A percentile compares a stretch with the other conserved stretches of the same genome.
These are phyloP conservation scores for Cytidiella melzeri DNA, from an alignment of 768 basidiomycete genomes.

Conservation along the genomic window DNA sequence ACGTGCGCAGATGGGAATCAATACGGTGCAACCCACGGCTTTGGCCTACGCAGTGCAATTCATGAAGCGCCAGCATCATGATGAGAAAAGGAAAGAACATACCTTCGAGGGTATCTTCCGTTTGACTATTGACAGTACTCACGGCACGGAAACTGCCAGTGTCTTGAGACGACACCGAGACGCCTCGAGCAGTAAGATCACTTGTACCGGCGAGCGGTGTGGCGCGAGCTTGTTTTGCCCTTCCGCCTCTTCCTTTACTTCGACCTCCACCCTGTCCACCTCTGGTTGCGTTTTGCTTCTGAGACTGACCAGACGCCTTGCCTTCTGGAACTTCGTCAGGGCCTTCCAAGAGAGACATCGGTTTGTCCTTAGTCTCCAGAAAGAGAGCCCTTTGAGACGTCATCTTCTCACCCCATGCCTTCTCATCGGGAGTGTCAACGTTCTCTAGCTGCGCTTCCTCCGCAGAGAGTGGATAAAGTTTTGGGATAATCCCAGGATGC, in stretches of 20 bases:
- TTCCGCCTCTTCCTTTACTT: no score
- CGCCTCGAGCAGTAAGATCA: conserved; percentile 1
- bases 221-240: no score
- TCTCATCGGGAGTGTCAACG: conserved; percentile 37
- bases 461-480: conserved; percentile 22
- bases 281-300: conserved; percentile 19
- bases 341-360: conserved; percentile 16
- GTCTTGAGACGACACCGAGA: conserved; percentile 3
- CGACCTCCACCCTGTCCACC: conserved; percentile 14
- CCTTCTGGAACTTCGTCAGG: background rate
- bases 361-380: conserved; percentile 23
- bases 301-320: background rate
- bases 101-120: background rate
- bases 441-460: conserved; percentile 35
- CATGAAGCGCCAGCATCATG: no score
- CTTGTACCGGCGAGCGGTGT: no score
- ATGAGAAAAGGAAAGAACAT: no score
- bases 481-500: conserved; percentile 24
- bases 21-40: no score
- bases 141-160: background rate
- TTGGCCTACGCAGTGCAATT: no score
- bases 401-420: conserved; percentile 36
- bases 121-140: background rate
- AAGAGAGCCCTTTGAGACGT: conserved; percentile 31
- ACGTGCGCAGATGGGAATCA: no score